These are phyloP conservation scores for Pleurotus sapidus DNA, from an alignment of 768 basidiomycete species.

Conservation along the genomic window DNA sequence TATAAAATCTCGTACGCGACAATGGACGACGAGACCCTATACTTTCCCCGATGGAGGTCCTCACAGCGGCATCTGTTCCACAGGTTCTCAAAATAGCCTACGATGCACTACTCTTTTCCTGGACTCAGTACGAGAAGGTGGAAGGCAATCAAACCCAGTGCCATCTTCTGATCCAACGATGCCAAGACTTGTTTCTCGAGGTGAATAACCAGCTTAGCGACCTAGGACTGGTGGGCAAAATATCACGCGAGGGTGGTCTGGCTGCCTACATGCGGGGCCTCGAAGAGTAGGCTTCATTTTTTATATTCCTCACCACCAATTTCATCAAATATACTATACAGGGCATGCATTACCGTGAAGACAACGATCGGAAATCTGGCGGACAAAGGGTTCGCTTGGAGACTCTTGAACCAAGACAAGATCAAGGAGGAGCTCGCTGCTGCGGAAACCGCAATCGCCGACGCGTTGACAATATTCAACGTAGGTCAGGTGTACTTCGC, in stretches of 20 bases:
- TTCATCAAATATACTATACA: background rate
- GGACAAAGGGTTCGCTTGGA: conserved; percentile 15
- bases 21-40: too few relatives aligned
- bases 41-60: background rate
- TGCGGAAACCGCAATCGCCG: conserved; percentile 12
- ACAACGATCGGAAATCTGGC: conserved; percentile 10
- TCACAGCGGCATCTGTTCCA: background rate
- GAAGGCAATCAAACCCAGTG: conserved; percentile 6
- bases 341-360: conserved; percentile 12
- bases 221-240: background rate
- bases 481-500: conserved; percentile 4
- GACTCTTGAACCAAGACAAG: conserved; percentile 14
- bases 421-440: conserved; percentile 10
- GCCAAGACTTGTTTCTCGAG: background rate
- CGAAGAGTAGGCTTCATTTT: background rate
- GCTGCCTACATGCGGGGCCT: background rate
- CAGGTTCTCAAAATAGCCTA: conserved; percentile 3
- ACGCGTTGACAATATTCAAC: conserved; percentile 14
- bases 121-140: background rate
- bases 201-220: background rate
- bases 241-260: background rate
- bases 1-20: too few relatives aligned
- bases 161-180: background rate
- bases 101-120: background rate
- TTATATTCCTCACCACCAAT: background rate